Percentiles rank a stretch among this genome's conserved stretches.
Evolutionary conservation across 306 rosid genomes (phyloP).

Genomic region (Begonia masoniana): DNA sequence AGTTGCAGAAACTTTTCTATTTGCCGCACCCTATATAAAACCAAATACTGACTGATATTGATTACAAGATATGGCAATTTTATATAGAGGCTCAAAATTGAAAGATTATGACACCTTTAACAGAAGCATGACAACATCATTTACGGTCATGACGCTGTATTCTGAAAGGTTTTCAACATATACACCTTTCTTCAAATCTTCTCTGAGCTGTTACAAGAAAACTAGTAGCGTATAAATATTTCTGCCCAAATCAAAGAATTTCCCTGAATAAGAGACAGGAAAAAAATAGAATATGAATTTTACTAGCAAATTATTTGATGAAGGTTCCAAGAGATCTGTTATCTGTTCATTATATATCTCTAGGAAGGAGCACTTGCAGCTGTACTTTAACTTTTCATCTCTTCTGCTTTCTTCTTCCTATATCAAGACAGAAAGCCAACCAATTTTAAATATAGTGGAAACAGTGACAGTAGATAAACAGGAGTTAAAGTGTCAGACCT

Average conservation of each 20-base stretch:
- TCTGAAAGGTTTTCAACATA: constrained; percentile 85
- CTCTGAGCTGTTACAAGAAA: constrained; percentile 64
- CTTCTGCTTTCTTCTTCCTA: constrained; percentile 74
- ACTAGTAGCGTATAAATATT: constrained; percentile 3
- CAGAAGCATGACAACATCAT: constrained; percentile 79
- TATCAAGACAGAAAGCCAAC: constrained; percentile 15
- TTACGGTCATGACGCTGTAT: constrained; percentile 48
- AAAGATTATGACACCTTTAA: constrained; percentile 40
- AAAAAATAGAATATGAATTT: constrained; percentile 8
- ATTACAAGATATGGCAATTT: background rate
- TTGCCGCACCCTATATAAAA: constrained; percentile 67
- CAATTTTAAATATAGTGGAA: constrained; percentile 3
- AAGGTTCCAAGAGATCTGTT: constrained; percentile 90
- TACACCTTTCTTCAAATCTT: constrained; percentile 95
- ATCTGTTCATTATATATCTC: constrained; percentile 97
- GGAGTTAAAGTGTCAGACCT: constrained; percentile 25
- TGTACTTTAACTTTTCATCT: constrained; percentile 62
- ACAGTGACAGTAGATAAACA: constrained; percentile 7
- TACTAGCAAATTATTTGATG: constrained; percentile 87
- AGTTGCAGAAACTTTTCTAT: constrained; percentile 90
- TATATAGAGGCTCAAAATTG: constrained; percentile 1
- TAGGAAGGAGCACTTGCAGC: constrained; percentile 85
- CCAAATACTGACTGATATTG: constrained; percentile 4
- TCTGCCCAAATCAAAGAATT: constrained; percentile 2
- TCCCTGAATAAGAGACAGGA: constrained; percentile 8